Evolutionary conservation across 148 eudicot genomes (phyloP).

Genomic region (Mesembryanthemum crystallinum): DNA sequence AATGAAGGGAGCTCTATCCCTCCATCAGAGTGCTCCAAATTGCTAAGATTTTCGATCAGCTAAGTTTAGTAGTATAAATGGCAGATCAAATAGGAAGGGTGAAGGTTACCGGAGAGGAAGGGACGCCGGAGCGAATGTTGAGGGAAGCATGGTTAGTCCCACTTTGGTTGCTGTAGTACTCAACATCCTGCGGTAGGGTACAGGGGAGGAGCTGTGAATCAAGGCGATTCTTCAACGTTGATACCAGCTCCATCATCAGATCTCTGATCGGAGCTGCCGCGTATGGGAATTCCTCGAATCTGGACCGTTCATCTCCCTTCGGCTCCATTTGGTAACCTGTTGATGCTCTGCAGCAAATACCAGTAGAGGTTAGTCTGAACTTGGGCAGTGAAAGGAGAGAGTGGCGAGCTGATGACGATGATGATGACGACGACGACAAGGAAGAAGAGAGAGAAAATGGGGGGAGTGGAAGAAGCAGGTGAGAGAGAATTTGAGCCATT

Average conservation of each 20-base stretch:
- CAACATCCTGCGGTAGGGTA: slow-evolving; percentile 60
- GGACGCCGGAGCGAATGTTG: slow-evolving; percentile 49
- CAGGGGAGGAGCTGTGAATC: slow-evolving; percentile 54
- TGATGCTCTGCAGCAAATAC: background rate
- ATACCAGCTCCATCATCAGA: slow-evolving; percentile 66
- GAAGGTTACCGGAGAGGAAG: slow-evolving; percentile 58
- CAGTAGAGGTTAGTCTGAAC: background rate
- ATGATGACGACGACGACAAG: background rate
- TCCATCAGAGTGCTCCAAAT: no score
- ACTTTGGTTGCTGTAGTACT: slow-evolving; percentile 43
- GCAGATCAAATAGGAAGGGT: no score
- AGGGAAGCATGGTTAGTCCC: slow-evolving; percentile 53
- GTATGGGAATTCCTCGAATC: slow-evolving; percentile 71
- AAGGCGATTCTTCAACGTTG: slow-evolving; percentile 54
- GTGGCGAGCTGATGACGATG: background rate
- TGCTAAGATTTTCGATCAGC: no score
- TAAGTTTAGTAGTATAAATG: no score
- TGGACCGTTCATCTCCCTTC: slow-evolving; percentile 24
- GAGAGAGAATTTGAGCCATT: slow-evolving; percentile 16
- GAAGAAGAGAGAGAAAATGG: background rate
- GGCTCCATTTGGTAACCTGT: slow-evolving; percentile 19
- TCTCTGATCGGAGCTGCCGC: slow-evolving; percentile 50
- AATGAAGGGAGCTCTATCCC: no score
- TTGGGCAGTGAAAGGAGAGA: background rate
- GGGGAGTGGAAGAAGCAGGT: no score